A percentile compares a stretch with the other conserved stretches of the same genome.
phyloP scores from a whole-genome alignment of 2,329 filamentous ascomycete genomes.

The Sporothrix schenckii region DNA sequence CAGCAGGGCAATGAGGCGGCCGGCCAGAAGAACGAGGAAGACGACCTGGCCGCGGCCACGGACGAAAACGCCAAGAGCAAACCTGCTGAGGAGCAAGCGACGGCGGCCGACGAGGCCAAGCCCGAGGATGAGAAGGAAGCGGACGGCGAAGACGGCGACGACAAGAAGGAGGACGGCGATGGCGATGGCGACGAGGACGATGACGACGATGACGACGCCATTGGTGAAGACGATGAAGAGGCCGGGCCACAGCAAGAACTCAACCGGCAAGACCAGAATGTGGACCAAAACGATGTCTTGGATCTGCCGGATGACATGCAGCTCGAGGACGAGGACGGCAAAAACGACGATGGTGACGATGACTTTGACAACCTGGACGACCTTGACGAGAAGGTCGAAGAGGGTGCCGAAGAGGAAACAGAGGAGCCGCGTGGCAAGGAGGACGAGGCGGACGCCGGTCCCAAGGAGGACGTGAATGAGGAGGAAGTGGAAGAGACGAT shows the following conservation, averaged over 20 bases:
- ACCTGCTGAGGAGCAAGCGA: slow-evolving; percentile 62
- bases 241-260: slow-evolving; percentile 58
- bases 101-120: slow-evolving; percentile 44
- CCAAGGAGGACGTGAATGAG: slow-evolving; percentile 40
- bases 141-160: slow-evolving; percentile 54
- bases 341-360: slow-evolving; percentile 58
- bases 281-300: slow-evolving; percentile 78
- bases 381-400: slow-evolving; percentile 76
- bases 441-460: slow-evolving; percentile 44
- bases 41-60: slow-evolving; percentile 62
- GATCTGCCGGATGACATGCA: slow-evolving; percentile 89
- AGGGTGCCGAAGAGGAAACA: slow-evolving; percentile 73
- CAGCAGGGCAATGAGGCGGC: slow-evolving; percentile 74
- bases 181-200: slow-evolving; percentile 52
- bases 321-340: slow-evolving; percentile 75
- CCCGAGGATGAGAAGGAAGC: slow-evolving; percentile 55
- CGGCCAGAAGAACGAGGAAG: slow-evolving; percentile 67
- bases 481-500: slow-evolving; percentile 51
- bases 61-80: slow-evolving; percentile 66
- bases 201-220: slow-evolving; percentile 63
- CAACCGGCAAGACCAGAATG: slow-evolving; percentile 70
- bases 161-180: slow-evolving; percentile 58
- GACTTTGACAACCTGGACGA: slow-evolving; percentile 60
- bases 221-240: slow-evolving; percentile 63
- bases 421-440: slow-evolving; percentile 47